Percentiles rank a stretch among this genome's conserved stretches.
Conservation (phyloP, 495 filamentous ascomycete genomes). For the Neurospora sp. region DNA sequence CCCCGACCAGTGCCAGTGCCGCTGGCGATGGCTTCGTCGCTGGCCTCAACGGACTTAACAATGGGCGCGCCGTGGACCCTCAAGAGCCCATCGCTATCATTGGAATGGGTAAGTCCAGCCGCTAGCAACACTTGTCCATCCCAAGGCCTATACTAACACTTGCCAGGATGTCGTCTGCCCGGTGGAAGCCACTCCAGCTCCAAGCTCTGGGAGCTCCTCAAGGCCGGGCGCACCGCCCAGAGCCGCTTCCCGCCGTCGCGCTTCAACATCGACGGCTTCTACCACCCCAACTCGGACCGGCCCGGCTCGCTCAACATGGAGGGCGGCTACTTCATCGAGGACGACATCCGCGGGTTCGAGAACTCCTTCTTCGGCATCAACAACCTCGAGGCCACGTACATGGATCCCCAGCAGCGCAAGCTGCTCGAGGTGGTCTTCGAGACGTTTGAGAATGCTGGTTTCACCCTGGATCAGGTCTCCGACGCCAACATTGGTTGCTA, state of each 20-base stretch:
- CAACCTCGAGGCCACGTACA: slow-evolving; percentile 35
- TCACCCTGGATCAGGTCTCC: slow-evolving; percentile 17
- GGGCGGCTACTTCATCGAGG: slow-evolving; percentile 61
- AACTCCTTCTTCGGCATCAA: slow-evolving; percentile 43
- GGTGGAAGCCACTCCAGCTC: slow-evolving; percentile 31
- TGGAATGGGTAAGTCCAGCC: slow-evolving; percentile 25
- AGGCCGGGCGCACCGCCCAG: not conserved
- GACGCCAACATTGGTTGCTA: slow-evolving; percentile 31
- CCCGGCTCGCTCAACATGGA: slow-evolving; percentile 25
- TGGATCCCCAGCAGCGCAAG: slow-evolving; percentile 45
- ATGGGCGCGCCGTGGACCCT: not conserved
- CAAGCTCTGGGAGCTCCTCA: slow-evolving; percentile 32
- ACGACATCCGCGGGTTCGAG: slow-evolving; percentile 33
- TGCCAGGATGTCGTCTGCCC: slow-evolving; percentile 37
- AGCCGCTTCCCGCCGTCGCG: slow-evolving; percentile 45
- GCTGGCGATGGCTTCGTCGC: not conserved
- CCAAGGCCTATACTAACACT: too few relatives aligned
- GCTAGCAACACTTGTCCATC: not conserved
- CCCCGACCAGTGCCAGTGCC: not conserved
- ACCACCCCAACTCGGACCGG: slow-evolving; percentile 39
- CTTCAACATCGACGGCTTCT: slow-evolving; percentile 51
- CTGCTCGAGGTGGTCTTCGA: slow-evolving; percentile 42
- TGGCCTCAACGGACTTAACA: not conserved
- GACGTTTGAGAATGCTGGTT: slow-evolving; percentile 44
- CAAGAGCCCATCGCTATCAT: slow-evolving; percentile 39